Base-by-base conservation (phyloP, 2,329 filamentous ascomycete species). In the Microsporum ferrugineum region DNA sequence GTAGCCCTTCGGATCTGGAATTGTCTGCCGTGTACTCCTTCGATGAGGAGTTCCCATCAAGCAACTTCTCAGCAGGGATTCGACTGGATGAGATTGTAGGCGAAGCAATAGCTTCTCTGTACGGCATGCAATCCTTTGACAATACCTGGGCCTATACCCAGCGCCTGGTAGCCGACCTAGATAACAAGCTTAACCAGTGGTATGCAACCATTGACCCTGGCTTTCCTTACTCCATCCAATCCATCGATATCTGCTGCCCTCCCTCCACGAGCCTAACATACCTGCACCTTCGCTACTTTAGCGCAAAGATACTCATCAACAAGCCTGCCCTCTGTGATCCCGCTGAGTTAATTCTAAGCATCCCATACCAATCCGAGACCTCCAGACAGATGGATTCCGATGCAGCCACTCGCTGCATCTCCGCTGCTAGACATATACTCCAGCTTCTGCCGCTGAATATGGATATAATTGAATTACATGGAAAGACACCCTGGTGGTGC, bases 401-500 rank as follows among this genome's bases (percentile, higher is more conserved):
- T 29, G 69, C 64, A 10, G 74, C 74, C 33, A 55, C 62, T 3
- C 63, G 66, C 5, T 76, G 73, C 61, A 64, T 76, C 4, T 63
- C 65, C 8, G 66, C 74, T 34, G 74, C 74, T 1, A 68, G 68
- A 59, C 62, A 65, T 4, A 64, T 76, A 38, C 60, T 72, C 1
- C 63, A 64, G n/a, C 61, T 75, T 6, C 61, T 76, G 1, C 73
- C 73, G 2, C 67, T 70, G 29, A 61, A 67, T 17, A 62, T 67
- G 0, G 66, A 70, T 60, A 61, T 71, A 8, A 61, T 64, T 14
- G 58, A 62, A 5, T 59, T 69, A 1, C 74, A 75, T 59, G 61
- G 70, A 39, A 66, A 69, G 27, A 70, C 70, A 1, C 74, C 75
- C 2, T 76, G 74, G 74, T 76, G 73, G 73, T 71, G 69, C 14